Evolutionary conservation across 169 alveolate species (phyloP), one percentile per base, ranked within the genome.

Genomic region (Ichthyophthirius multifiliis): DNA sequence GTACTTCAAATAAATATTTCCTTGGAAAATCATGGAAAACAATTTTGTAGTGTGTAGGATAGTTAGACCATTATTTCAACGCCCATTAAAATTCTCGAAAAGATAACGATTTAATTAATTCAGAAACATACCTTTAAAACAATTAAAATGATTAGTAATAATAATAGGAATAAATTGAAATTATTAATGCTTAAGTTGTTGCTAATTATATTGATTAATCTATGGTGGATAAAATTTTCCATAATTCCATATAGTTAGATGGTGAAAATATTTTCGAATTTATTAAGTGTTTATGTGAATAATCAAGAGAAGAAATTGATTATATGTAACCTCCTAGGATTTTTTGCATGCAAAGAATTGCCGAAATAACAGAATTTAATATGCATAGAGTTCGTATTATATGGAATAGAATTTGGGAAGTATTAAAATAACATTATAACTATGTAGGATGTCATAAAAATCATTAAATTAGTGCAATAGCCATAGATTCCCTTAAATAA

Each of bases 401-500:
- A 34, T 94, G 97, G 96, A 80, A 86, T 43, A 85, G 87, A 76
- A 90, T 94, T 27, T 96, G 99, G 98, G 81, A 89, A 32, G 77
- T 84, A 16, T 67, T 95, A 73, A 84, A 94, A 35, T 94, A 88
- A 43, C 97, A 93, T 82, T 93, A 93, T 79, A 87, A 88, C 0
- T 82, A 81, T 34, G 93, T 91, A 5, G 97, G 96, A 3, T 88
- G 92, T 31, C 91, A 91, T 46, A 37, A 37, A 1, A 89, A 93
- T 41, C 75, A 43, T 2, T 16, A 79, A 82, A 47, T 83, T 87
- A 45, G 89, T 92, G 31, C 80, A 84, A 23, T 91, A 85, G 96
- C 98, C n/a, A 86, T 96, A n/a, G 98, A 96, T 85, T 91, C 97
- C 31, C 87, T 96, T 34, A 86, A 96, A 35, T 92, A 96, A 80